A percentile compares a stretch with the other conserved stretches of the same genome.
phyloP scores from a whole-genome alignment of 2,329 filamentous ascomycete genomes.

The Diaporthe ampelina region DNA sequence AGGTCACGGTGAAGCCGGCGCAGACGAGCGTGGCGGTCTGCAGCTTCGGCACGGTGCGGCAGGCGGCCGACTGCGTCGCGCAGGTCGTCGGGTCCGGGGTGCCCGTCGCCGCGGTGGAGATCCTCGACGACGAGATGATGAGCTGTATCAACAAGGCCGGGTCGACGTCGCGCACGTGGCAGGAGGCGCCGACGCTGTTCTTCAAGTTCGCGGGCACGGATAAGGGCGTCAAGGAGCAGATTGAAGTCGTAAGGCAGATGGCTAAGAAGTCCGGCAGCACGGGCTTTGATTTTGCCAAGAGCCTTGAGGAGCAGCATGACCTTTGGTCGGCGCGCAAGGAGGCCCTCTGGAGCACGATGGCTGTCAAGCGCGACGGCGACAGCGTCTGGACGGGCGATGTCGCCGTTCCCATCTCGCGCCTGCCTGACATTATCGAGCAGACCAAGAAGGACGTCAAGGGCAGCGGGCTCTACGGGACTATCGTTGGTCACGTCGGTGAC shows the following conservation, averaged over 20 bases:
- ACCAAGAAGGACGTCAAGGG: constrained; percentile 57
- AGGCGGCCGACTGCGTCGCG: constrained; percentile 84
- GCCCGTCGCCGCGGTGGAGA: constrained; percentile 91
- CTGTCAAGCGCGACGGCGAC: constrained; percentile 63
- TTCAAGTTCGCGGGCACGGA: constrained; percentile 86
- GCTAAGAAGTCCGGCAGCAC: constrained; percentile 73
- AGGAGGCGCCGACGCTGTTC: constrained; percentile 82
- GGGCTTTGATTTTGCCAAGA: constrained; percentile 83
- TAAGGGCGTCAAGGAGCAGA: constrained; percentile 81
- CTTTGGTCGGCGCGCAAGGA: constrained; percentile 70
- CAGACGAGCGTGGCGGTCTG: constrained; percentile 85
- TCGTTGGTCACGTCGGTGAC: constrained; percentile 82
- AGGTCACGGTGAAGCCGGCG: constrained; percentile 85
- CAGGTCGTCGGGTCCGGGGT: constrained; percentile 85
- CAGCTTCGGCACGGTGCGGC: constrained; percentile 69
- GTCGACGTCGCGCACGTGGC: constrained; percentile 76
- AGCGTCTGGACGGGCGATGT: constrained; percentile 78
- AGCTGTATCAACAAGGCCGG: constrained; percentile 75
- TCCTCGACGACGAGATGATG: constrained; percentile 94
- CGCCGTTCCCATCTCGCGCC: constrained; percentile 73
- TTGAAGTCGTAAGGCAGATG: constrained; percentile 74
- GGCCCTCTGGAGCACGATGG: constrained; percentile 68
- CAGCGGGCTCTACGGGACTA: constrained; percentile 60
- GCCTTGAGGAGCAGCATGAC: constrained; percentile 77
- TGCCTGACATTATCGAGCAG: constrained; percentile 63